phyloP scores from a whole-genome alignment of 116 monocot species.

The Zostera marina region DNA sequence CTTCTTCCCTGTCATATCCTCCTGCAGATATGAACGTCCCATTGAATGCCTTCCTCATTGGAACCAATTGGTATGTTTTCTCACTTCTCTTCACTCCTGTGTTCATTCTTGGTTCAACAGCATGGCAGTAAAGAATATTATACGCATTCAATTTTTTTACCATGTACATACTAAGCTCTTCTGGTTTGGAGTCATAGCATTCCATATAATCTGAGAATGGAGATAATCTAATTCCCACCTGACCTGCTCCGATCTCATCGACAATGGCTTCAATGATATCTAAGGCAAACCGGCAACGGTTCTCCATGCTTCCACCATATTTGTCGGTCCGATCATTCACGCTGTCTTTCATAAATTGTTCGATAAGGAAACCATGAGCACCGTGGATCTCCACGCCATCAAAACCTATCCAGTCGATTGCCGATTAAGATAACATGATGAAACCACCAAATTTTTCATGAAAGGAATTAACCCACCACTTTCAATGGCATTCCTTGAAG shows the following conservation, averaged over 20 bases:
- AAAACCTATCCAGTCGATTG: constrained; percentile 7
- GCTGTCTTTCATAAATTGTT: constrained; percentile 23
- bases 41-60: constrained; percentile 18
- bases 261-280: constrained; percentile 15
- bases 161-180: constrained; percentile 16
- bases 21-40: constrained; percentile 22
- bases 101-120: constrained; percentile 20
- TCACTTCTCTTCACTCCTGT: not conserved
- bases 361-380: constrained; percentile 16
- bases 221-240: constrained; percentile 16
- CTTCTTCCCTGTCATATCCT: constrained; percentile 17
- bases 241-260: constrained; percentile 10
- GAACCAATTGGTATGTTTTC: constrained; percentile 3
- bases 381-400: constrained; percentile 24
- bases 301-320: constrained; percentile 21
- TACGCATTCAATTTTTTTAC: constrained; percentile 9
- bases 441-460: too few relatives aligned
- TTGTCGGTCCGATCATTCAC: constrained; percentile 16
- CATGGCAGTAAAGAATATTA: constrained; percentile 13
- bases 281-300: constrained; percentile 16
- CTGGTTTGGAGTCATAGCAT: constrained; percentile 17
- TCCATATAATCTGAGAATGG: constrained; percentile 13
- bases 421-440: too few relatives aligned
- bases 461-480: constrained; percentile 47
- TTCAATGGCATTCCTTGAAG: constrained; percentile 50